These are phyloP conservation scores for Rickenella mellea DNA, from an alignment of 768 basidiomycete species.

Conservation along the genomic window DNA sequence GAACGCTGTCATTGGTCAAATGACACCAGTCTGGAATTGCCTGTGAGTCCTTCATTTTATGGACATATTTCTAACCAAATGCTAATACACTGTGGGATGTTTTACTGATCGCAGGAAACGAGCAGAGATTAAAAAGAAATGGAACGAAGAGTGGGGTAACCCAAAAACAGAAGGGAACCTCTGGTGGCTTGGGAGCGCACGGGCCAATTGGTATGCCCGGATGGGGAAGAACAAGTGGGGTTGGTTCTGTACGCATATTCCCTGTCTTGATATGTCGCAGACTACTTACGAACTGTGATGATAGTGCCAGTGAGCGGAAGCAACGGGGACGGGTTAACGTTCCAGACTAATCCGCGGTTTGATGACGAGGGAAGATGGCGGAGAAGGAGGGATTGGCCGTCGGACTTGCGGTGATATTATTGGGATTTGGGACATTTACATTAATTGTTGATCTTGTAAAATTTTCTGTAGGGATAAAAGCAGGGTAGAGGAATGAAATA, in stretches of 20 bases:
- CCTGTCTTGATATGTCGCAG: not conserved
- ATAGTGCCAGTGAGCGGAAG: slow-evolving; percentile 43
- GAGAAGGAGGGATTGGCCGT: slow-evolving; percentile 63
- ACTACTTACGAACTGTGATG: not conserved
- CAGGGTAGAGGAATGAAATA: no score
- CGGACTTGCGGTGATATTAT: slow-evolving; percentile 40
- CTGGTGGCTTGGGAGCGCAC: slow-evolving; percentile 69
- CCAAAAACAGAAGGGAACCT: slow-evolving; percentile 70
- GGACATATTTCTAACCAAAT: not conserved
- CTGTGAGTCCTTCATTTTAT: slow-evolving; percentile 29
- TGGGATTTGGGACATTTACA: slow-evolving; percentile 5
- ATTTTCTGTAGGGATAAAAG: no score
- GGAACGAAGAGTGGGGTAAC: slow-evolving; percentile 79
- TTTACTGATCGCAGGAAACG: slow-evolving; percentile 32
- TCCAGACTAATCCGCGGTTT: slow-evolving; percentile 66
- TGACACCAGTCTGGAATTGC: slow-evolving; percentile 45
- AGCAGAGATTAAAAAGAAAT: slow-evolving; percentile 30
- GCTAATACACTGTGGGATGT: not conserved
- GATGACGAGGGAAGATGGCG: slow-evolving; percentile 59
- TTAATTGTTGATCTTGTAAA: no score
- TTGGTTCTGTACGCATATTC: slow-evolving; percentile 67
- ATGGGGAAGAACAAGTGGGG: slow-evolving; percentile 65
- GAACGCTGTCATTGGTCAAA: slow-evolving; percentile 33
- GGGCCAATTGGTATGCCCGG: slow-evolving; percentile 65
- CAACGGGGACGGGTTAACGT: slow-evolving; percentile 50